These are phyloP conservation scores for Somion occarium DNA, from an alignment of 1,284 basidiomycete species.

Conservation along the genomic window DNA sequence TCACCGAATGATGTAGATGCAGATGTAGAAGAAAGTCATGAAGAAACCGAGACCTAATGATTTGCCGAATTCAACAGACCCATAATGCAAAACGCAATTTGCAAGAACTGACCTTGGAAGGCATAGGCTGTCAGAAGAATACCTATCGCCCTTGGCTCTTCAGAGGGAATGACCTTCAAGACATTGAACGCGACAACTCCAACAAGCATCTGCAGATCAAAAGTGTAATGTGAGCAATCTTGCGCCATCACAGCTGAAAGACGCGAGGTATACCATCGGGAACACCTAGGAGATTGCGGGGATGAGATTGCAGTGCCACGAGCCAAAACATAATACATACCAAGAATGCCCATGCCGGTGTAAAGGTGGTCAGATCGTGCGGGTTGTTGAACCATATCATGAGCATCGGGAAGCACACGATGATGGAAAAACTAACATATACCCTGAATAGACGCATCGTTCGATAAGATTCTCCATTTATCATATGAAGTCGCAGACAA, in stretches of 20 bases:
- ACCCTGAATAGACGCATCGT: constrained; percentile 27
- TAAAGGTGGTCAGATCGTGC: constrained; percentile 40
- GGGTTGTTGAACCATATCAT: constrained; percentile 49
- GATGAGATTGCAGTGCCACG: neutral
- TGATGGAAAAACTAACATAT: constrained; percentile 36
- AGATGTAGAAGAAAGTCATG: constrained; percentile 48
- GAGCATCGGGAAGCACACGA: constrained; percentile 44
- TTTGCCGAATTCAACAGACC: too few relatives aligned
- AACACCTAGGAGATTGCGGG: constrained; percentile 37
- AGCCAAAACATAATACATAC: constrained; percentile 21
- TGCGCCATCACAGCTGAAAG: constrained; percentile 6
- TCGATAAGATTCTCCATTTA: neutral
- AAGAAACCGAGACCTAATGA: constrained; percentile 43
- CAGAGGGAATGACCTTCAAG: constrained; percentile 32
- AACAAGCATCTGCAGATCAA: constrained; percentile 40
- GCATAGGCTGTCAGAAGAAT: constrained; percentile 42
- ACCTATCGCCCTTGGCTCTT: constrained; percentile 34
- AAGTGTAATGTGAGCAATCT: neutral
- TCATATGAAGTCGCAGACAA: neutral
- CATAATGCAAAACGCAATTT: too few relatives aligned
- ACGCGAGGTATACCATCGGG: constrained; percentile 32
- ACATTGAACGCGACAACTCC: constrained; percentile 46
- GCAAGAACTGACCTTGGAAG: constrained; percentile 41
- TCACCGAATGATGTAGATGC: constrained; percentile 43
- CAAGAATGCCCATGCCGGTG: constrained; percentile 44